These are phyloP conservation scores for Ogataea naganishii DNA, from an alignment of 805 yeast genomes.

Conservation along the genomic window DNA sequence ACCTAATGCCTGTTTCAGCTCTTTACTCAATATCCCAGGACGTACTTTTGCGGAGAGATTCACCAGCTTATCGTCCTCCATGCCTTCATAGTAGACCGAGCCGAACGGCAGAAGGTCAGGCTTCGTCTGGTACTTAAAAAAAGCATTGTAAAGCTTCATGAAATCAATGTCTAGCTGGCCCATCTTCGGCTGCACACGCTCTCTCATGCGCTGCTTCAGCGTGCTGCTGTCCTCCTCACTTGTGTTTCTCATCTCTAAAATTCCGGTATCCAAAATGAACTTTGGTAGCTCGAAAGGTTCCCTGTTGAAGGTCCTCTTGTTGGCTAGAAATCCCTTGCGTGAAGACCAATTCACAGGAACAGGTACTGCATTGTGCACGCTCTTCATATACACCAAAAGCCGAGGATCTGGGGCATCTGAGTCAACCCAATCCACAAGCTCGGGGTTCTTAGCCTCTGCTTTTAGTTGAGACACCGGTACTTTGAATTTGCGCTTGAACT, in stretches of 20 bases:
- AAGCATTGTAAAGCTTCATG: conserved; percentile 73
- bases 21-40: conserved; percentile 65
- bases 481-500: conserved; percentile 41
- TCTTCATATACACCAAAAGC: conserved; percentile 54
- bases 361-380: conserved; percentile 55
- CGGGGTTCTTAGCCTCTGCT: conserved; percentile 52
- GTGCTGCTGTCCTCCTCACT: conserved; percentile 42
- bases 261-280: conserved; percentile 75
- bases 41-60: conserved; percentile 21
- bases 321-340: conserved; percentile 65
- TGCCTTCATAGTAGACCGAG: conserved; percentile 71
- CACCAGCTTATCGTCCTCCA: conserved; percentile 28
- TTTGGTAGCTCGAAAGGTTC: conserved; percentile 72
- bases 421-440: conserved; percentile 79
- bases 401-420: conserved; percentile 77
- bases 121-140: conserved; percentile 70
- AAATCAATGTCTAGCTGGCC: conserved; percentile 83
- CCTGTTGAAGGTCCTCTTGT: conserved; percentile 57
- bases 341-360: conserved; percentile 83
- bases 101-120: conserved; percentile 68
- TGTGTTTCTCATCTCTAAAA: conserved; percentile 74
- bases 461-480: conserved; percentile 65
- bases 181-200: conserved; percentile 82
- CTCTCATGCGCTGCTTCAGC: conserved; percentile 68
- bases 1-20: conserved; percentile 62